phyloP scores from a whole-genome alignment of 768 basidiomycete genomes.

The Rhizopogon sp. region DNA sequence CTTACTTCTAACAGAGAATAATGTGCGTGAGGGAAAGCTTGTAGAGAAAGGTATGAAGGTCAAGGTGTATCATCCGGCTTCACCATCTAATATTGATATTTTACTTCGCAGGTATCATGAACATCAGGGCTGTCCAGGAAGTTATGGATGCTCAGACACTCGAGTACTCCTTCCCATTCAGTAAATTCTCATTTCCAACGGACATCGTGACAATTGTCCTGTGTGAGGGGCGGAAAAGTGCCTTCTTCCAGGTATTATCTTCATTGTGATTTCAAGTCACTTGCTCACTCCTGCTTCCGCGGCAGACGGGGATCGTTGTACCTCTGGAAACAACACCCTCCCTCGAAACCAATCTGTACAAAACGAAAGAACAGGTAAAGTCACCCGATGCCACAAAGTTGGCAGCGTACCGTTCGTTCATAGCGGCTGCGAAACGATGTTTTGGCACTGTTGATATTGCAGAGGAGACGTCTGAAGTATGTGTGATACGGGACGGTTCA shows the following conservation, averaged over 20 bases:
- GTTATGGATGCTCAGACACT: slow-evolving; percentile 61
- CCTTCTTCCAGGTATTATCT: slow-evolving; percentile 59
- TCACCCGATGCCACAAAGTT: slow-evolving; percentile 46
- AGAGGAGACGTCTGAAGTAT: slow-evolving; percentile 56
- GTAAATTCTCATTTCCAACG: slow-evolving; percentile 65
- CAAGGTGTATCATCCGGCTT: not conserved
- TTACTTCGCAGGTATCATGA: slow-evolving; percentile 46
- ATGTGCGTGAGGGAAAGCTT: slow-evolving; percentile 63
- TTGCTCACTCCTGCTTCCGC: not conserved
- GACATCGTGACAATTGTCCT: slow-evolving; percentile 65
- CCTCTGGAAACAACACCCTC: slow-evolving; percentile 35
- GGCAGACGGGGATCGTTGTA: slow-evolving; percentile 56
- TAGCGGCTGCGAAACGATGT: slow-evolving; percentile 49
- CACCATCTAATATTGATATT: not conserved
- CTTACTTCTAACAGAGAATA: slow-evolving; percentile 61
- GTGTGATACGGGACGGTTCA: slow-evolving; percentile 4
- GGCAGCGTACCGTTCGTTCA: slow-evolving; percentile 49
- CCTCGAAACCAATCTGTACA: slow-evolving; percentile 41
- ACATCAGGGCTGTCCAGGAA: slow-evolving; percentile 59
- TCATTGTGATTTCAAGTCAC: not conserved
- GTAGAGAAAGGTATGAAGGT: slow-evolving; percentile 37
- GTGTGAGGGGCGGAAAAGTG: slow-evolving; percentile 60
- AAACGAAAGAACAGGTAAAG: slow-evolving; percentile 34
- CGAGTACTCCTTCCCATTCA: slow-evolving; percentile 75
- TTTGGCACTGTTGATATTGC: slow-evolving; percentile 48